Evolutionary conservation across 2,329 filamentous ascomycete species (phyloP).

Genomic region (Penicillium sp.): DNA sequence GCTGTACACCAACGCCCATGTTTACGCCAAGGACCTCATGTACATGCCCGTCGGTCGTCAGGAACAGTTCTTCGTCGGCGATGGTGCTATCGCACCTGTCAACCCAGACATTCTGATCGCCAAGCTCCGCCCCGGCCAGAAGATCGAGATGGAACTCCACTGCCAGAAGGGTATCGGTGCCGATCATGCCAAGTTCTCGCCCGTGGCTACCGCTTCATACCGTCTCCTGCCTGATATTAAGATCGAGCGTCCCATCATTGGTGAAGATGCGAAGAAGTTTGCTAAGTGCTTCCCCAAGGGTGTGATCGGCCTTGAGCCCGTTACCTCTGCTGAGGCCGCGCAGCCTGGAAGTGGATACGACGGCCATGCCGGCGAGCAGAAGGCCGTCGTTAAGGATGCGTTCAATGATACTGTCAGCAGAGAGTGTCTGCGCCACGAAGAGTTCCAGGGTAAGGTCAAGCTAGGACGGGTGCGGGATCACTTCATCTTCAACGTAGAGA

Average conservation of each 20-base stretch:
- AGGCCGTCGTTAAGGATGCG: slow-evolving; percentile 82
- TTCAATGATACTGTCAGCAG: slow-evolving; percentile 95
- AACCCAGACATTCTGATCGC: slow-evolving; percentile 93
- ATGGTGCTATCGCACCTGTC: slow-evolving; percentile 68
- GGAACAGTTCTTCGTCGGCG: slow-evolving; percentile 64
- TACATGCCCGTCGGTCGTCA: slow-evolving; percentile 78
- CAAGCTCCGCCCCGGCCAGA: slow-evolving; percentile 88
- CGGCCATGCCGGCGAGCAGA: slow-evolving; percentile 73
- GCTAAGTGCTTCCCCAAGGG: slow-evolving; percentile 83
- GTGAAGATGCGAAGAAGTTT: slow-evolving; percentile 85
- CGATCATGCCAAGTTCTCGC: slow-evolving; percentile 96
- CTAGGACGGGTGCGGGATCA: slow-evolving; percentile 87
- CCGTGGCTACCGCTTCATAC: slow-evolving; percentile 92
- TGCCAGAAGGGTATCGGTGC: slow-evolving; percentile 91
- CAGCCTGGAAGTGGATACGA: slow-evolving; percentile 65
- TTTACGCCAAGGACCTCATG: slow-evolving; percentile 74
- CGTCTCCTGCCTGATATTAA: slow-evolving; percentile 83
- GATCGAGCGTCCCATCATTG: slow-evolving; percentile 80
- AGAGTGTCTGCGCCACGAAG: slow-evolving; percentile 84
- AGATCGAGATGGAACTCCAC: slow-evolving; percentile 83
- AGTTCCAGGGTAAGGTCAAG: slow-evolving; percentile 95
- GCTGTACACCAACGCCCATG: slow-evolving; percentile 80
- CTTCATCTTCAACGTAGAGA: slow-evolving; percentile 96
- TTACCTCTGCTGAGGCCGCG: slow-evolving; percentile 66
- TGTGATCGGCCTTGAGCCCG: slow-evolving; percentile 76